Evolutionary conservation across 2,329 filamentous ascomycete genomes (phyloP).

Genomic region (Blastomyces silverae): DNA sequence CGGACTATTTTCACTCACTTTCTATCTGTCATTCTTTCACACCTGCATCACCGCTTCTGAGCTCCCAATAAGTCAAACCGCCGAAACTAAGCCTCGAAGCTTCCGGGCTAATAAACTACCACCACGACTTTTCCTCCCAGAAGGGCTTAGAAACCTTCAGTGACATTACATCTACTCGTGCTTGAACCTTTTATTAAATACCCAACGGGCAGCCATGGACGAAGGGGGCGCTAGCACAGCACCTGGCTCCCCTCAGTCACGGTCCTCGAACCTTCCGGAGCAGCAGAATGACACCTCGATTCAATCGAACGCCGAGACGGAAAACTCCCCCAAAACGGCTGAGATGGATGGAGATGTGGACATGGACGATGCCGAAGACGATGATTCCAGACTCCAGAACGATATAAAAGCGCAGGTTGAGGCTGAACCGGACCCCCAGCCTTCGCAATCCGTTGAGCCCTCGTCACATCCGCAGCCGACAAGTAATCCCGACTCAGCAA

Average conservation of each 20-base stretch:
- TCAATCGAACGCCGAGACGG: neutral
- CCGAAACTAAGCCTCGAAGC: neutral
- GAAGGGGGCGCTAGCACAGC: conserved; percentile 4
- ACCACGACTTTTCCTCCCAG: neutral
- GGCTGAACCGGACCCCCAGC: conserved; percentile 14
- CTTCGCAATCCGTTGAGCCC: neutral
- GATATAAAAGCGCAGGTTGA: conserved; percentile 22
- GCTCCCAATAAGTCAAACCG: neutral
- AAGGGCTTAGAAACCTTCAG: neutral
- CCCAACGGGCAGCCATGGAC: neutral
- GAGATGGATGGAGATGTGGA: neutral
- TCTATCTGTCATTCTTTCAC: neutral
- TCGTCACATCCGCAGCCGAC: neutral
- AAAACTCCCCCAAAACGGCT: neutral
- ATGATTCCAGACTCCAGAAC: conserved; percentile 20
- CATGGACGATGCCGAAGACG: conserved; percentile 15
- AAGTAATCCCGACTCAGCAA: neutral
- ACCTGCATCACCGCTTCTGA: neutral
- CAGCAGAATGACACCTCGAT: conserved; percentile 1
- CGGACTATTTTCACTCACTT: neutral
- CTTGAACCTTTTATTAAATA: neutral
- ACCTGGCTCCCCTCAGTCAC: conserved; percentile 7
- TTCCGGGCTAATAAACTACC: neutral
- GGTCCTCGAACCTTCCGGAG: conserved; percentile 2
- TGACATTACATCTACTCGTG: neutral